Conservation (phyloP, 257 asterid genomes). For the Jaltomata sinuosa region DNA sequence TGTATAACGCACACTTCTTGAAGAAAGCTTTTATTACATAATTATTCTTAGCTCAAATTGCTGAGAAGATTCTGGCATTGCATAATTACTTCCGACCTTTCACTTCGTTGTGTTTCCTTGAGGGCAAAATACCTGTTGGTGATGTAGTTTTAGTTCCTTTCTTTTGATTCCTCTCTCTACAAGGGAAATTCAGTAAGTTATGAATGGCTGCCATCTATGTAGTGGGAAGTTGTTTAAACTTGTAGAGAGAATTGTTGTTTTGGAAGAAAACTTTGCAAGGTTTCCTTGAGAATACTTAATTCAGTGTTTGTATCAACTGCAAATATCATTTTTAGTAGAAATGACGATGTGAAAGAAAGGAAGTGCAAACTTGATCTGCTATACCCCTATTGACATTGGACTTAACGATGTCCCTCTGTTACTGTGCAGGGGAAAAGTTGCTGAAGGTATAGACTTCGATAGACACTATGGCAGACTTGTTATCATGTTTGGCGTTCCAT, state of each 20-base stretch:
- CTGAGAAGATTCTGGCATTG: background rate
- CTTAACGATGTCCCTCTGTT: background rate
- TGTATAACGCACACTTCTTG: background rate
- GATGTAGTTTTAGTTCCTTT: background rate
- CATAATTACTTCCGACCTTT: background rate
- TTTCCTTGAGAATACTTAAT: background rate
- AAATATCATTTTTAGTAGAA: background rate
- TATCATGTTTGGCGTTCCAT: conserved; percentile 95
- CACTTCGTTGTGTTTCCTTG: background rate
- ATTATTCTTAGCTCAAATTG: background rate
- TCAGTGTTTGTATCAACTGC: background rate
- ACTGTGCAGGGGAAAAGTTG: conserved; percentile 89
- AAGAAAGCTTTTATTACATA: background rate
- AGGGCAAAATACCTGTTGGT: background rate
- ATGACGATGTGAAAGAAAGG: background rate
- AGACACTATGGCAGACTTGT: conserved; percentile 98
- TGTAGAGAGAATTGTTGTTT: background rate
- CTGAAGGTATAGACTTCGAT: conserved; percentile 98
- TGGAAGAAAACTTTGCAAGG: background rate
- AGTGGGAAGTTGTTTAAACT: background rate
- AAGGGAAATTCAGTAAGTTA: background rate
- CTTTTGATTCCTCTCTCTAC: background rate
- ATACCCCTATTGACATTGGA: background rate
- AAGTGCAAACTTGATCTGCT: background rate
- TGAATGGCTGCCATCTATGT: background rate